Evolutionary conservation across 208 protist species (phyloP).

Genomic region (Strigomonas oncopelti): DNA sequence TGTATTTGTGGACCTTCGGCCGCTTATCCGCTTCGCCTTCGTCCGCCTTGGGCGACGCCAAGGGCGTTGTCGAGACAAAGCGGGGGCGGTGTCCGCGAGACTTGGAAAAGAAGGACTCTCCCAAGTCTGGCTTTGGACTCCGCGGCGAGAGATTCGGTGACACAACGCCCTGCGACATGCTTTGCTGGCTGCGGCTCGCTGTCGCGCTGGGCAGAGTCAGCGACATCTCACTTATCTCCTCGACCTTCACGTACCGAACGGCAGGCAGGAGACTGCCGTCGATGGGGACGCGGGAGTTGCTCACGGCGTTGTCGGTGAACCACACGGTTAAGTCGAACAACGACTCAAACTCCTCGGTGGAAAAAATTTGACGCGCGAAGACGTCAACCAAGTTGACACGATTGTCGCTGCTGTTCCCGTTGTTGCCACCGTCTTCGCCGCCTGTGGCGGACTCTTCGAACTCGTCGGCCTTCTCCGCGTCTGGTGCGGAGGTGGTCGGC

Average conservation of each 20-base stretch:
- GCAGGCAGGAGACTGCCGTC: constrained; percentile 21
- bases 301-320: constrained; percentile 76
- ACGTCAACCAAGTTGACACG: constrained; percentile 15
- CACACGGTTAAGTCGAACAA: constrained; percentile 75
- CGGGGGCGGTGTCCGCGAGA: not conserved
- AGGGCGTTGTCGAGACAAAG: not conserved
- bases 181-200: not conserved
- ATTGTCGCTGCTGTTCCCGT: not conserved
- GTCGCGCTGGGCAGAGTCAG: not conserved
- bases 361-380: constrained; percentile 45
- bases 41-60: not conserved
- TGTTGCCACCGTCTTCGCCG: not conserved
- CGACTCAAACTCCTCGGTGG: constrained; percentile 61
- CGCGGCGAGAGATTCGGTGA: not conserved
- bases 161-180: not conserved
- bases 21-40: not conserved
- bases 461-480: not conserved
- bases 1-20: constrained; percentile 22
- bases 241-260: not conserved
- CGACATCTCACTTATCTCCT: constrained; percentile 5
- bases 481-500: too few relatives aligned
- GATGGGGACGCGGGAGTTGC: constrained; percentile 58
- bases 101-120: not conserved
- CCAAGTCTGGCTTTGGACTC: not conserved
- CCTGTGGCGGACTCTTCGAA: not conserved